Conservation (phyloP, 73 alveolate genomes). For the Blepharisma stoltei region DNA sequence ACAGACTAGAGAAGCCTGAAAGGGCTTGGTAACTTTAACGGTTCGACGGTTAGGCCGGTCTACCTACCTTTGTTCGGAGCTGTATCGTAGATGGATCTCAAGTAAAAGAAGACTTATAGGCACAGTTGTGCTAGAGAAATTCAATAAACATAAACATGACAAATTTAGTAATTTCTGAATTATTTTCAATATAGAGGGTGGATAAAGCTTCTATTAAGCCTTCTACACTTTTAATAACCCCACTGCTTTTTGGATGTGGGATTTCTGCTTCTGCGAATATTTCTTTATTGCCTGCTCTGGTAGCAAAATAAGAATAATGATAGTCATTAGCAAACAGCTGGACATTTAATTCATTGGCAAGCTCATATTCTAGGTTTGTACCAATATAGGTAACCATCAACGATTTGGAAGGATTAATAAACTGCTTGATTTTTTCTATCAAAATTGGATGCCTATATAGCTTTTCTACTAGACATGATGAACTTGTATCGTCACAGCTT, state of each 20-base stretch:
- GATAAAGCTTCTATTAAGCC: neutral
- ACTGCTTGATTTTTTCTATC: neutral
- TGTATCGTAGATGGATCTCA: too few relatives aligned
- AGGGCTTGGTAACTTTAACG: too few relatives aligned
- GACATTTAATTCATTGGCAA: neutral
- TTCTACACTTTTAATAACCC: neutral
- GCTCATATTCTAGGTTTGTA: conserved; percentile 10
- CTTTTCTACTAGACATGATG: neutral
- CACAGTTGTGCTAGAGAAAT: too few relatives aligned
- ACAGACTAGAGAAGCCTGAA: too few relatives aligned
- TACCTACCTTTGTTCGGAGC: too few relatives aligned
- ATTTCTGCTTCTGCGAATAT: conserved; percentile 5
- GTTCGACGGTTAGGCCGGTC: too few relatives aligned
- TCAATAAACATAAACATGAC: too few relatives aligned
- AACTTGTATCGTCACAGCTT: neutral
- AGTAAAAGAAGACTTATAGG: too few relatives aligned
- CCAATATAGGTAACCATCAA: neutral
- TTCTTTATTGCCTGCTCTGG: neutral
- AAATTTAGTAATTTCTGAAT: neutral
- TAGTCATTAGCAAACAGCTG: neutral
- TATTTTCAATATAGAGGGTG: neutral
- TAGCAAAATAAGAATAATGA: neutral
- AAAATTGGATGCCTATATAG: neutral
- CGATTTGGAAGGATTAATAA: neutral
- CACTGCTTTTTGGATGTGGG: neutral